Evolutionary conservation across 345 rosid species (phyloP).

Genomic region (Alliaria petiolata): DNA sequence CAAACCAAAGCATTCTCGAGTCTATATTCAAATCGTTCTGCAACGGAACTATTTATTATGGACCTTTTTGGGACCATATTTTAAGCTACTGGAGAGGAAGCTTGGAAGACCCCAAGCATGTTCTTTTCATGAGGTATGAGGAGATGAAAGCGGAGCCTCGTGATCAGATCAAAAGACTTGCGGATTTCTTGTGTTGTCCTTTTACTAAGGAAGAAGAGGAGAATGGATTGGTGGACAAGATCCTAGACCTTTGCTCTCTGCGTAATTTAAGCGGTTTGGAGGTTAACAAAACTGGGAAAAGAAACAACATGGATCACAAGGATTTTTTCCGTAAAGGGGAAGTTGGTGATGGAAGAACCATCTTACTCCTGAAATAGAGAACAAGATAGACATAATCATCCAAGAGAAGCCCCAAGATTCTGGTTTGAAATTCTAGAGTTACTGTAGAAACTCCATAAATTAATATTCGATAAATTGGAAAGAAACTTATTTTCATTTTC

Average conservation of each 20-base stretch:
- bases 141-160: background rate
- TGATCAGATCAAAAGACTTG: background rate
- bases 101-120: constrained; percentile 14
- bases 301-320: constrained; percentile 5
- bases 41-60: constrained; percentile 9
- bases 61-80: constrained; percentile 34
- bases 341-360: constrained; percentile 31
- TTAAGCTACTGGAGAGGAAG: constrained; percentile 29
- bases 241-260: background rate
- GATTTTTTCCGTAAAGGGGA: constrained; percentile 17
- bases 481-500: no score
- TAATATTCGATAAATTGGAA: no score
- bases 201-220: background rate
- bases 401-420: constrained; percentile 20
- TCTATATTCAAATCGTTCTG: constrained; percentile 20
- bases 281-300: constrained; percentile 32
- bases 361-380: constrained; percentile 28
- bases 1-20: background rate
- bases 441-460: no score
- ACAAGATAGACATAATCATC: constrained; percentile 18
- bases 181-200: background rate
- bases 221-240: background rate
- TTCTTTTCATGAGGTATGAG: constrained; percentile 26
- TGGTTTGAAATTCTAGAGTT: constrained; percentile 16
- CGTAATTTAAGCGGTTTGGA: constrained; percentile 29